Base-by-base conservation (phyloP, 164 flowering plant genomes). In the Magnolia kwangsiensis region DNA sequence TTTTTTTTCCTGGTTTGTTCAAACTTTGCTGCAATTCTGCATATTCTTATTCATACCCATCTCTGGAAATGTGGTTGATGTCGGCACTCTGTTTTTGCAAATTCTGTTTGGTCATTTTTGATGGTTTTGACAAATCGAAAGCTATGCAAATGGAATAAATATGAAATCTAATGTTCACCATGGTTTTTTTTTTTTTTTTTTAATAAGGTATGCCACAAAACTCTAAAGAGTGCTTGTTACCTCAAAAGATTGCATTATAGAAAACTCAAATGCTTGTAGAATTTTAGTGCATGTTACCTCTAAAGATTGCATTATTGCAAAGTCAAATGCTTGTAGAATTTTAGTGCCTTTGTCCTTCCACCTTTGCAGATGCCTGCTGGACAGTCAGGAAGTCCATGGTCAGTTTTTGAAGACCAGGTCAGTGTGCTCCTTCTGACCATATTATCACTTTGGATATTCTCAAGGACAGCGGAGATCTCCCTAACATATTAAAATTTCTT, bases 401-500 rank as follows among this genome's bases (percentile, higher is more conserved):
- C 98, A 14, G 81, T 79, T 37, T 92, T 87, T 80, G 99, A 96
- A 81, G 97, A 92, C 49, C 97, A 92, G 97, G 97, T 92, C n/a
- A 20, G 19, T 64, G 11, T 74, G 14, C 65, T 21, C 45, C 45
- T 58, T 66, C 20, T 64, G n/a, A 55, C 18, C 45, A 16, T 61
- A 19, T 72, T 72, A 8, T 74, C 23, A 27, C 19, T 51, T 58
- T 24, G 13, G 37, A 19, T 67, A 18, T 8, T 68, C 29, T 14
- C 21, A 50, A 6, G 67, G 63, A 65, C 10, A 21, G 2, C 13
- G 11, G 19, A n/a, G 75, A 75, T 23, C 18, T 50, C 49, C 14
- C 23, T n/a, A 65, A 58, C 20, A 66, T 55, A 9, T 63, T 78
- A 14, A 16, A 19, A 51, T 77, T 55, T 72, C 8, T 71, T 77